Evolutionary conservation across 257 asterid species (phyloP).

Genomic region (Ilex asprella): DNA sequence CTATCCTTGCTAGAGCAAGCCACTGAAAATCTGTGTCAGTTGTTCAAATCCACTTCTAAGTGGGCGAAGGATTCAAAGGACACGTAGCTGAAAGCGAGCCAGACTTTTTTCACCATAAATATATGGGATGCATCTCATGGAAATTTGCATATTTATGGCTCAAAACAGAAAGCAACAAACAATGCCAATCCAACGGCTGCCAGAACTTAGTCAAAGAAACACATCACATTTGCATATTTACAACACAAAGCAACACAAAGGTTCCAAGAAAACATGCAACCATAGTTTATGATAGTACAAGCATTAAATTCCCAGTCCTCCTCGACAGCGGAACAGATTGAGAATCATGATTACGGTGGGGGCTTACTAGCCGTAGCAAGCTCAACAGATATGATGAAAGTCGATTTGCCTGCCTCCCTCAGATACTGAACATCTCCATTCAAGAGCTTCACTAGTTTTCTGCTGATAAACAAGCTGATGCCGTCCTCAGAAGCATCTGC

Average conservation of each 20-base stretch:
- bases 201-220: not conserved
- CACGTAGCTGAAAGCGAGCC: too few relatives aligned
- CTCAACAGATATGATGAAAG: constrained; percentile 73
- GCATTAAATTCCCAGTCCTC: not conserved
- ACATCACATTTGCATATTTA: not conserved
- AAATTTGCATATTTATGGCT: too few relatives aligned
- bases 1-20: too few relatives aligned
- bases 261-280: not conserved
- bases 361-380: constrained; percentile 58
- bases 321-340: not conserved
- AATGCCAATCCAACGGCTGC: not conserved
- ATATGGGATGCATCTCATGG: too few relatives aligned
- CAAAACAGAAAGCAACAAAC: not conserved
- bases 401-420: constrained; percentile 74
- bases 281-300: not conserved
- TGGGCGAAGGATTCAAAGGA: too few relatives aligned
- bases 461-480: constrained; percentile 70
- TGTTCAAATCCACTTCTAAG: too few relatives aligned
- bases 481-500: constrained; percentile 60
- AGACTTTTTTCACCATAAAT: too few relatives aligned
- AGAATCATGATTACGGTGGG: constrained; percentile 3
- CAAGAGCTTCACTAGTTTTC: constrained; percentile 90
- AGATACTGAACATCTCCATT: constrained; percentile 95
- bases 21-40: too few relatives aligned
- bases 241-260: not conserved